phyloP scores from a whole-genome alignment of 805 yeast genomes.

The Spencermartinsiella europaea region DNA sequence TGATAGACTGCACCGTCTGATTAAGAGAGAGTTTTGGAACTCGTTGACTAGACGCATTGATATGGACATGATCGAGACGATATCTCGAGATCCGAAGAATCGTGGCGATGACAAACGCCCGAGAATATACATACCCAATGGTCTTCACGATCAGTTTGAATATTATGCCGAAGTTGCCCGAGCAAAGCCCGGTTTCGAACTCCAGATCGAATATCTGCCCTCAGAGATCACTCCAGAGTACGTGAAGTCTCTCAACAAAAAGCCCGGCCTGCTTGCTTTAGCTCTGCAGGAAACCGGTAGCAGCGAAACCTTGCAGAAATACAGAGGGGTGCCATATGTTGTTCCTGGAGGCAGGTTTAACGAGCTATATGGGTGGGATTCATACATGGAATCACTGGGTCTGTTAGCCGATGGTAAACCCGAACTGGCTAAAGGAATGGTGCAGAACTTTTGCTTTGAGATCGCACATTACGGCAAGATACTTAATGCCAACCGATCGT shows the following conservation, averaged over 20 bases:
- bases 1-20: conserved; percentile 64
- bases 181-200: conserved; percentile 47
- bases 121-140: conserved; percentile 70
- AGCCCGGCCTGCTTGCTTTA: conserved; percentile 81
- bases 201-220: conserved; percentile 78
- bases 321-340: conserved; percentile 71
- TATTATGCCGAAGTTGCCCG: conserved; percentile 54
- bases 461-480: conserved; percentile 88
- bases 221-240: conserved; percentile 67
- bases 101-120: conserved; percentile 59
- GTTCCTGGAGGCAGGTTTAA: conserved; percentile 98
- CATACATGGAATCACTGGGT: conserved; percentile 87
- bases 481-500: conserved; percentile 88
- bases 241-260: conserved; percentile 68
- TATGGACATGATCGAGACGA: conserved; percentile 52
- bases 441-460: conserved; percentile 86
- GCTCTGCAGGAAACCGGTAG: conserved; percentile 52
- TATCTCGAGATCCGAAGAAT: conserved; percentile 77
- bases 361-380: conserved; percentile 97
- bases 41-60: conserved; percentile 68
- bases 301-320: conserved; percentile 36
- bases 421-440: conserved; percentile 82
- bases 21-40: conserved; percentile 75
- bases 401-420: conserved; percentile 59
- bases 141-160: conserved; percentile 65